These are phyloP conservation scores for Tuber brumale DNA, from an alignment of 495 filamentous ascomycete genomes.

Conservation along the genomic window DNA sequence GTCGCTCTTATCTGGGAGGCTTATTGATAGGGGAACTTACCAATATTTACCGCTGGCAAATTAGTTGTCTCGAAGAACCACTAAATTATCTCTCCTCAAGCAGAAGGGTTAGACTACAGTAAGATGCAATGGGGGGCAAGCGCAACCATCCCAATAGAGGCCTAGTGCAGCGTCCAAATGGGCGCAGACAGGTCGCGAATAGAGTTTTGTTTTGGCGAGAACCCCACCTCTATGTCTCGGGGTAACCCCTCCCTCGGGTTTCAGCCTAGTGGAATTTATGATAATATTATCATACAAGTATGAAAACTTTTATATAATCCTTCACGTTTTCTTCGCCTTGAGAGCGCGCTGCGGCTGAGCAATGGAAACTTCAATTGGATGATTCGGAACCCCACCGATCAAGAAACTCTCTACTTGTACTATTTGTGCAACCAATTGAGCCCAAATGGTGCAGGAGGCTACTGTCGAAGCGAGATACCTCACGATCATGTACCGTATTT, in stretches of 20 bases:
- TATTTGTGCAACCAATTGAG: background rate
- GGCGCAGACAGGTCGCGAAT: background rate
- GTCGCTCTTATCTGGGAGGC: background rate
- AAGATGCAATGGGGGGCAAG: background rate
- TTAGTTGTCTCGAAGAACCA: background rate
- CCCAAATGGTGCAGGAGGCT: background rate
- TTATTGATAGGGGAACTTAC: background rate
- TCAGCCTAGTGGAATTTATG: no score
- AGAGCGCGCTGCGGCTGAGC: background rate
- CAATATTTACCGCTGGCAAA: background rate
- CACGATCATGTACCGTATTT: background rate
- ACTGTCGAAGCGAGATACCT: background rate
- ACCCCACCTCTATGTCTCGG: background rate
- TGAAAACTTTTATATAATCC: background rate
- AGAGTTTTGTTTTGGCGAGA: background rate
- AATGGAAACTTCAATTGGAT: background rate
- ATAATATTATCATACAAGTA: no score
- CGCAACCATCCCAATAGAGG: background rate
- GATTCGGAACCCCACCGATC: background rate
- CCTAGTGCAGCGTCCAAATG: background rate
- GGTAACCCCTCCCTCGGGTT: no score
- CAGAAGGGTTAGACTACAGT: background rate
- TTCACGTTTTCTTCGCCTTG: no score
- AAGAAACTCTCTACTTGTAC: background rate
- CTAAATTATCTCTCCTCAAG: no score